These are phyloP conservation scores for Venturiaceae sp. DNA, from an alignment of 2,329 filamentous ascomycete genomes.

Conservation along the genomic window DNA sequence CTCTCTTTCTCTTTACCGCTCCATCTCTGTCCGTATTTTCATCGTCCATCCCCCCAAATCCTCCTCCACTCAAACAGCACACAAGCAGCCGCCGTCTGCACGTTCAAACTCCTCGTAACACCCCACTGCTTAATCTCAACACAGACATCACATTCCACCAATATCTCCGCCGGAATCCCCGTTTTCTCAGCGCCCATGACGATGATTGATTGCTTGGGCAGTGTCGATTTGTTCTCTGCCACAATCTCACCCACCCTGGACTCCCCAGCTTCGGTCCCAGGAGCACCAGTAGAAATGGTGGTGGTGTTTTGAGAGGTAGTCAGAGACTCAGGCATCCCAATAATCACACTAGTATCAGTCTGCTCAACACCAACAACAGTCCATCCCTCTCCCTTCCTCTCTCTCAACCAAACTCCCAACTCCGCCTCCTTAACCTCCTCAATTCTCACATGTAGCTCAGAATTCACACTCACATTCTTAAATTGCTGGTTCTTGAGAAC, in stretches of 20 bases:
- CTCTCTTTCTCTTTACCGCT: too few relatives aligned
- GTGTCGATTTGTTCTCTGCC: slow-evolving; percentile 9
- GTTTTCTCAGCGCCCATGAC: slow-evolving; percentile 42
- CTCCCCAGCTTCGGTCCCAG: not conserved
- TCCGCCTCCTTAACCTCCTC: slow-evolving; percentile 21
- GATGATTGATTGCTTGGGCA: slow-evolving; percentile 31
- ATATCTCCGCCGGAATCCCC: slow-evolving; percentile 37
- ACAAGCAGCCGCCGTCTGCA: slow-evolving; percentile 43
- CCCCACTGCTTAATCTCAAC: slow-evolving; percentile 44
- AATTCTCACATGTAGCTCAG: slow-evolving; percentile 39
- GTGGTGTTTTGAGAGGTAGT: too few relatives aligned
- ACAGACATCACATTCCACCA: slow-evolving; percentile 39
- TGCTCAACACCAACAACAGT: slow-evolving; percentile 45
- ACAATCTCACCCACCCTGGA: too few relatives aligned
- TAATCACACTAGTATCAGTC: slow-evolving; percentile 34
- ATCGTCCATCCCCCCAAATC: slow-evolving; percentile 5
- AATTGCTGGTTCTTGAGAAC: slow-evolving; percentile 38
- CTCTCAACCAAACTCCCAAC: slow-evolving; percentile 28
- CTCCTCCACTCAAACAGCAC: slow-evolving; percentile 38
- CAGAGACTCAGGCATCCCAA: slow-evolving; percentile 27
- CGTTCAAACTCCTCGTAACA: slow-evolving; percentile 44
- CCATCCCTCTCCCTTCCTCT: slow-evolving; percentile 36
- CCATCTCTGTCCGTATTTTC: too few relatives aligned
- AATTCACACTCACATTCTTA: slow-evolving; percentile 37
- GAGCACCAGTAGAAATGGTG: not conserved